These are phyloP conservation scores for Cladorrhinum sp. DNA, from an alignment of 2,329 filamentous ascomycete genomes.

Conservation along the genomic window DNA sequence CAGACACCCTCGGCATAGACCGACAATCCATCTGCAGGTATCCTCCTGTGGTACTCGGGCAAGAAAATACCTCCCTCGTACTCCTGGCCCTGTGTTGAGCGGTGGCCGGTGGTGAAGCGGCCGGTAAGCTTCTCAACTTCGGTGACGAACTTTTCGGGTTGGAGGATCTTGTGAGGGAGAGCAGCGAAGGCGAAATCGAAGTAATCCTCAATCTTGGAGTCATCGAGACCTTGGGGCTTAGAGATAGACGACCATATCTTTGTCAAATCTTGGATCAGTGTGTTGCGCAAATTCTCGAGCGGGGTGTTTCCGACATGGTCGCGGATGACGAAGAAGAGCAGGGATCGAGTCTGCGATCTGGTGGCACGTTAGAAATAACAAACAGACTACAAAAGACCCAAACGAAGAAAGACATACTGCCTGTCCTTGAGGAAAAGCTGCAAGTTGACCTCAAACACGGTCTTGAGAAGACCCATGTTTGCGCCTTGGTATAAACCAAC, in stretches of 20 bases:
- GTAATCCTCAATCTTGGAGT: constrained; percentile 89
- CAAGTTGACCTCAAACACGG: constrained; percentile 97
- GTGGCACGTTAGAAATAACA: constrained; percentile 15
- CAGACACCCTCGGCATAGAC: constrained; percentile 91
- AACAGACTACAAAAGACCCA: neutral
- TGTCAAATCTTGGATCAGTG: constrained; percentile 82
- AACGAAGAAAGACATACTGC: constrained; percentile 57
- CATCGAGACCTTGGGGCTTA: constrained; percentile 85
- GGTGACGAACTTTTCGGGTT: constrained; percentile 82
- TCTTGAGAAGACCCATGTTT: constrained; percentile 98
- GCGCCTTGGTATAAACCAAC: constrained; percentile 97
- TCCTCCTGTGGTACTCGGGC: constrained; percentile 90
- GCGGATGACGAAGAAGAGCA: constrained; percentile 98
- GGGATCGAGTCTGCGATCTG: constrained; percentile 81
- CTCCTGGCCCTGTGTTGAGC: constrained; percentile 70
- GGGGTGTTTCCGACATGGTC: constrained; percentile 94
- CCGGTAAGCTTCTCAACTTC: constrained; percentile 78
- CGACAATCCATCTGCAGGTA: constrained; percentile 95
- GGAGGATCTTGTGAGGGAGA: constrained; percentile 92
- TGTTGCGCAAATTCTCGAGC: constrained; percentile 83
- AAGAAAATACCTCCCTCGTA: constrained; percentile 80
- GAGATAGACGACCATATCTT: constrained; percentile 92
- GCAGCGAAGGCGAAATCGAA: constrained; percentile 98
- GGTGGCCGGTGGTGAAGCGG: constrained; percentile 79
- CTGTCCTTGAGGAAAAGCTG: constrained; percentile 96